These are phyloP conservation scores for Lentinula sp. DNA, from an alignment of 768 basidiomycete genomes.

Conservation along the genomic window DNA sequence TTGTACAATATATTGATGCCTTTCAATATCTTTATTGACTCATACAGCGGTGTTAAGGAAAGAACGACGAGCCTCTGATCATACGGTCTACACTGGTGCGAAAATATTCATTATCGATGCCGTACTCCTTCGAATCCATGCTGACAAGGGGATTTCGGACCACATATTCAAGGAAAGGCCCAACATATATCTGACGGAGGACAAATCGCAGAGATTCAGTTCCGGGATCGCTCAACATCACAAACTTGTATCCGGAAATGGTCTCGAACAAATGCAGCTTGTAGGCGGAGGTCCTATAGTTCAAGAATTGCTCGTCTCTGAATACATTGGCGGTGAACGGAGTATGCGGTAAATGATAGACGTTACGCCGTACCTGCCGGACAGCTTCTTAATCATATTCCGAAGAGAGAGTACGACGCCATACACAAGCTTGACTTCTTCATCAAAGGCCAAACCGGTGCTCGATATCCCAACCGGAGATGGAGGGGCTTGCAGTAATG, in stretches of 20 bases:
- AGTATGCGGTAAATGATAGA: not conserved
- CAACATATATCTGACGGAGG: slow-evolving; percentile 86
- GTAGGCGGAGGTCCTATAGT: slow-evolving; percentile 88
- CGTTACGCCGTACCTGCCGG: slow-evolving; percentile 56
- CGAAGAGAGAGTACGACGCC: slow-evolving; percentile 88
- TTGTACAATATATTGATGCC: not conserved
- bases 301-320: slow-evolving; percentile 88
- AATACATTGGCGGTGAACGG: not conserved
- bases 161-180: slow-evolving; percentile 90
- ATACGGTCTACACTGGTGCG: slow-evolving; percentile 74
- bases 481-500: slow-evolving; percentile 29
- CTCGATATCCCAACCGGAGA: slow-evolving; percentile 29
- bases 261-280: slow-evolving; percentile 93
- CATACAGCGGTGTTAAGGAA: slow-evolving; percentile 19
- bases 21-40: not conserved
- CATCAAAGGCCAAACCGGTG: slow-evolving; percentile 83
- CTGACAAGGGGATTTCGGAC: slow-evolving; percentile 84
- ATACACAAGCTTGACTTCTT: slow-evolving; percentile 96
- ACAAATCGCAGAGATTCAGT: slow-evolving; percentile 79
- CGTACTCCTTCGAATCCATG: slow-evolving; percentile 78
- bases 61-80: slow-evolving; percentile 52
- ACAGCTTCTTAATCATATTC: slow-evolving; percentile 94
- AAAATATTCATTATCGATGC: slow-evolving; percentile 93
- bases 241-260: slow-evolving; percentile 87
- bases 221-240: slow-evolving; percentile 86